phyloP scores from a whole-genome alignment of 2,329 filamentous ascomycete species.

The Colletotrichum scovillei region DNA sequence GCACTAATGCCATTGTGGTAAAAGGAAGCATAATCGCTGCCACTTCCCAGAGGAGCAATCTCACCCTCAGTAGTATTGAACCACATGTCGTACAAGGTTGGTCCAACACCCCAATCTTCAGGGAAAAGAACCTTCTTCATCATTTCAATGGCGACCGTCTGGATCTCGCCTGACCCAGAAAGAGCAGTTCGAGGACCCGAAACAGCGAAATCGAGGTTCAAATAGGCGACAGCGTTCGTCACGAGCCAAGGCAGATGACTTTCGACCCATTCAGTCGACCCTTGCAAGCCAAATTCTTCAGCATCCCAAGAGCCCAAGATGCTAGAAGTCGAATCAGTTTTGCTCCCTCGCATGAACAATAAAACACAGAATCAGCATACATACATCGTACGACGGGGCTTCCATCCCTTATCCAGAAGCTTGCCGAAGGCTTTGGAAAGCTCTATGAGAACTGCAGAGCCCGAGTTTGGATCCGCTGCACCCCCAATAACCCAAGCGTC shows the following conservation, averaged over 20 bases:
- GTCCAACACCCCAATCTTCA: constrained; percentile 22
- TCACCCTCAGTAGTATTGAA: constrained; percentile 26
- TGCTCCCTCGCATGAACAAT: no score
- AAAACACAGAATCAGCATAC: no score
- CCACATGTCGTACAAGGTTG: constrained; percentile 31
- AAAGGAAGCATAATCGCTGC: constrained; percentile 23
- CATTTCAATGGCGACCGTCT: constrained; percentile 24
- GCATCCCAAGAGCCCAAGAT: constrained; percentile 48
- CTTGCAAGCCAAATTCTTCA: constrained; percentile 44
- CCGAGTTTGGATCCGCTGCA: constrained; percentile 63
- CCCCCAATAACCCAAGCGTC: constrained; percentile 66
- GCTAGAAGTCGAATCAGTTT: constrained; percentile 40
- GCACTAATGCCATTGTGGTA: constrained; percentile 29
- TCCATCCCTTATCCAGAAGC: constrained; percentile 60
- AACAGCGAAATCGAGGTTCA: constrained; percentile 63
- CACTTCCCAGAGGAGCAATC: constrained; percentile 20
- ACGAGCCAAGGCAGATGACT: constrained; percentile 28
- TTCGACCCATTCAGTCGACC: constrained; percentile 29
- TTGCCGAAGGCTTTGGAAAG: constrained; percentile 60
- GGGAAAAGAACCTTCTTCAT: constrained; percentile 32
- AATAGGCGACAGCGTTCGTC: constrained; percentile 45
- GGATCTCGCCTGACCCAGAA: constrained; percentile 21
- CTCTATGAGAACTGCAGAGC: constrained; percentile 60
- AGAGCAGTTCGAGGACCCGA: constrained; percentile 55
- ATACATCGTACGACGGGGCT: constrained; percentile 56